phyloP scores from a whole-genome alignment of 805 yeast genomes.

The Ogataea wickerhamii region DNA sequence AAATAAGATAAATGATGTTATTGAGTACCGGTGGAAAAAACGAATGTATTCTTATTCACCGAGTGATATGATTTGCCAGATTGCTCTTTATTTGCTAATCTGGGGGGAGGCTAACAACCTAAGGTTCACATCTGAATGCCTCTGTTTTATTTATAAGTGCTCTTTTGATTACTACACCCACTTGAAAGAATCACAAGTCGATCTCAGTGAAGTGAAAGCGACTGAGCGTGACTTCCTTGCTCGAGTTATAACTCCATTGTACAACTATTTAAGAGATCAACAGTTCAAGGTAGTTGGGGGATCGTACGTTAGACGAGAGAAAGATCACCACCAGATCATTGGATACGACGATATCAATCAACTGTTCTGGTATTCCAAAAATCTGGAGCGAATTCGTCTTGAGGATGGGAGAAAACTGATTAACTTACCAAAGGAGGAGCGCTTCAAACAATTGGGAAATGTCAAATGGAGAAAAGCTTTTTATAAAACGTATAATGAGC shows the following conservation, averaged over 20 bases:
- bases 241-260: conserved; percentile 44
- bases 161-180: conserved; percentile 47
- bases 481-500: conserved; percentile 45
- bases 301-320: conserved; percentile 56
- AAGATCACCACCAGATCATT: conserved; percentile 61
- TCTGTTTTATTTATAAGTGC: conserved; percentile 55
- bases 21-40: conserved; percentile 76
- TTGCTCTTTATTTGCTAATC: conserved; percentile 57
- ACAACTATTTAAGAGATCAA: conserved; percentile 63
- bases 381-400: conserved; percentile 33
- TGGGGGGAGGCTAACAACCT: conserved; percentile 81
- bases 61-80: conserved; percentile 58
- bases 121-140: conserved; percentile 46
- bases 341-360: conserved; percentile 57
- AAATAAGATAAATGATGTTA: conserved; percentile 52
- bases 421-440: conserved; percentile 27
- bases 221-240: conserved; percentile 33
- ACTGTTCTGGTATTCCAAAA: conserved; percentile 45
- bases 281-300: conserved; percentile 57
- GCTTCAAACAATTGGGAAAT: conserved; percentile 32
- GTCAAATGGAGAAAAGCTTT: conserved; percentile 42
- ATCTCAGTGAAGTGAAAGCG: conserved; percentile 1
- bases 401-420: conserved; percentile 33
- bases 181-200: conserved; percentile 27
- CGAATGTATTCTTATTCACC: conserved; percentile 55